Percentiles rank a stretch among this genome's conserved stretches.
phyloP scores from a whole-genome alignment of 495 filamentous ascomycete species.

The Rostrohypoxylon terebratum region DNA sequence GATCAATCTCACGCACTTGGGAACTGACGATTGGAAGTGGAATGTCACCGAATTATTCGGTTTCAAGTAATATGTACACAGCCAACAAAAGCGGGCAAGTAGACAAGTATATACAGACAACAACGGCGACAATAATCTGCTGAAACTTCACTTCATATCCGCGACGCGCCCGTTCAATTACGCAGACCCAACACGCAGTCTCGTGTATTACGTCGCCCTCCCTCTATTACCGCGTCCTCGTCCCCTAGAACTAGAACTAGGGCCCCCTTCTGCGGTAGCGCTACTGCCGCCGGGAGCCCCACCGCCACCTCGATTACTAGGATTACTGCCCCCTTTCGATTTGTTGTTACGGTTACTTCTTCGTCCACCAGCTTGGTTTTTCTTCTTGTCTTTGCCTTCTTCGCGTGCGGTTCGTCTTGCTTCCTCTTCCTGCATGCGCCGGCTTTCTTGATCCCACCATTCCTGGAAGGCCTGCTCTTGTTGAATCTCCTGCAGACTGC shows the following conservation, averaged over 20 bases:
- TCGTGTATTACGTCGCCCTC: slow-evolving; percentile 25
- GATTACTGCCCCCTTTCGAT: slow-evolving; percentile 19
- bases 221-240: slow-evolving; percentile 41
- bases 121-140: slow-evolving; percentile 19
- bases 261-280: slow-evolving; percentile 18
- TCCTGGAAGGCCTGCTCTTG: slow-evolving; percentile 95
- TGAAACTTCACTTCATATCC: slow-evolving; percentile 1
- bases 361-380: slow-evolving; percentile 28
- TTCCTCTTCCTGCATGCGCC: slow-evolving; percentile 72
- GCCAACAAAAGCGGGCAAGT: background rate
- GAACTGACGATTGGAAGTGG: background rate
- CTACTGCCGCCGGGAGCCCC: background rate
- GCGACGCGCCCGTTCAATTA: background rate
- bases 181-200: slow-evolving; percentile 7
- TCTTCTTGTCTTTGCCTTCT: slow-evolving; percentile 47
- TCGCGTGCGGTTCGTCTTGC: slow-evolving; percentile 57
- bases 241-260: slow-evolving; percentile 33
- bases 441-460: slow-evolving; percentile 97
- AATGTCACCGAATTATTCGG: background rate
- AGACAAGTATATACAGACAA: background rate
- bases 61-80: background rate
- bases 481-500: slow-evolving; percentile 92
- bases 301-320: slow-evolving; percentile 5
- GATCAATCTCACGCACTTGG: background rate
- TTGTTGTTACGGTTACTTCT: slow-evolving; percentile 34